Evolutionary conservation across 2,329 filamentous ascomycete genomes (phyloP).

Genomic region (Sporothrix pallida): DNA sequence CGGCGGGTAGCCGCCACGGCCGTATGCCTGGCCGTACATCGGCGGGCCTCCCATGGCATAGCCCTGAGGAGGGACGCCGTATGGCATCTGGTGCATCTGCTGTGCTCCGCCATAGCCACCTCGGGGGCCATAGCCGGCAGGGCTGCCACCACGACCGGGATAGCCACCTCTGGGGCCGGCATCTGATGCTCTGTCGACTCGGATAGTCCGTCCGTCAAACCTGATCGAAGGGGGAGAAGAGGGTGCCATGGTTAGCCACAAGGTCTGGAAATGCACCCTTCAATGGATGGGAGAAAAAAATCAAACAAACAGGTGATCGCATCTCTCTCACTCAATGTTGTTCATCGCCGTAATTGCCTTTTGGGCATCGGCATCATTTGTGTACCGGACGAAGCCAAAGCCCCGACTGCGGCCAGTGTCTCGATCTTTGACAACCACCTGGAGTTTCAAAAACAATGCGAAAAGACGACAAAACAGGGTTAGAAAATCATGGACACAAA

Average conservation of each 20-base stretch:
- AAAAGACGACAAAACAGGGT: conserved; percentile 19
- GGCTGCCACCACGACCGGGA: conserved; percentile 48
- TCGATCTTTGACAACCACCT: conserved; percentile 98
- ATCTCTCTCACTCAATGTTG: conserved; percentile 77
- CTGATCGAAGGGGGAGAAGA: conserved; percentile 51
- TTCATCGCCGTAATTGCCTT: conserved; percentile 80
- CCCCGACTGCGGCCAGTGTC: conserved; percentile 96
- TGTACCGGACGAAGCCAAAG: conserved; percentile 94
- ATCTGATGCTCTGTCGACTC: conserved; percentile 94
- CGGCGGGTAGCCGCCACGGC: conserved; percentile 51
- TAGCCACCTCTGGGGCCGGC: conserved; percentile 68
- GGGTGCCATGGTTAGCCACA: no score
- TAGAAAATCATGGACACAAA: conserved; percentile 28
- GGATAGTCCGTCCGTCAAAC: conserved; percentile 92
- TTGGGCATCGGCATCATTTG: conserved; percentile 75
- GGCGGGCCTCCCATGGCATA: conserved; percentile 48
- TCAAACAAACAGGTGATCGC: background rate
- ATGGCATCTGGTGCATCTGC: conserved; percentile 47
- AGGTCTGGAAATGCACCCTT: background rate
- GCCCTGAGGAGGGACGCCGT: conserved; percentile 44
- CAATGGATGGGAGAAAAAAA: background rate
- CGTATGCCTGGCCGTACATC: conserved; percentile 52
- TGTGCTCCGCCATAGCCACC: conserved; percentile 45
- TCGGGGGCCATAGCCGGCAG: conserved; percentile 43
- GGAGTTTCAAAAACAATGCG: conserved; percentile 29